Base-by-base conservation (phyloP, 345 rosid species). In the Linum usitatissimum region DNA sequence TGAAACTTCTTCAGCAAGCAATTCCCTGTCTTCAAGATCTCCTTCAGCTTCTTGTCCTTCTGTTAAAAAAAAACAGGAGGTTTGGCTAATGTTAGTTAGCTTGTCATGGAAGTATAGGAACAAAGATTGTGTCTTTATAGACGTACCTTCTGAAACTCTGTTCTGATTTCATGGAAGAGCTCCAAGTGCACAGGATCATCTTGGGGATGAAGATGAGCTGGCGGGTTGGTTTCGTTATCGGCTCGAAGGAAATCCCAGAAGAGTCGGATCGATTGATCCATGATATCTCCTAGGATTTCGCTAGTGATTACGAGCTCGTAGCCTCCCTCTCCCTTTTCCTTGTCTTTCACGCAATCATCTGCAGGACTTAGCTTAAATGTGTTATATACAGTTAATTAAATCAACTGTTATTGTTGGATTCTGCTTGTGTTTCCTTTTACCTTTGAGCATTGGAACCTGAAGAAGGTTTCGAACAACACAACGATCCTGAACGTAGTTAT, bases 61-160 rank as follows among this genome's bases (percentile, higher is more conserved):
- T 70, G 64, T 20, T 45, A 2, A 40, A 40, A 17, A 19, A 4
- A n/a, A 30, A 30, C 48, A 31, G 38, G 5, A 31, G 14, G 19
- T 30, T 17, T 15, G 20, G 42, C 55, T 18, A 53, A 9, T 40
- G 30, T 40, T 10, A 57, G 13, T 18, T 10, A 21, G 30, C 38
- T 34, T 34, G 38, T 7, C 0, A 34, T 7, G 8, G 6, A 34
- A 1, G 4, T 34, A 34, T 34, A 34, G 38, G 38, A 34, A 7
- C 1, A 34, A 7, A 34, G 38, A 34, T 34, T 34, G 38, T 34
- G 38, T 34, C 8, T 7, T 34, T 34, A 34, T 34, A n/a, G n/a
- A 23, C 28, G 28, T 34, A 86, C 97, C 94, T 88, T 91, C 55
- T 80, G 88, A 70, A 83, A 66, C 69, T 83, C 65, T 12, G 79